Evolutionary conservation across 352 stramenopile genomes (phyloP), one percentile per base, ranked within the genome.

Genomic region (Globisporangium sylvaticum): DNA sequence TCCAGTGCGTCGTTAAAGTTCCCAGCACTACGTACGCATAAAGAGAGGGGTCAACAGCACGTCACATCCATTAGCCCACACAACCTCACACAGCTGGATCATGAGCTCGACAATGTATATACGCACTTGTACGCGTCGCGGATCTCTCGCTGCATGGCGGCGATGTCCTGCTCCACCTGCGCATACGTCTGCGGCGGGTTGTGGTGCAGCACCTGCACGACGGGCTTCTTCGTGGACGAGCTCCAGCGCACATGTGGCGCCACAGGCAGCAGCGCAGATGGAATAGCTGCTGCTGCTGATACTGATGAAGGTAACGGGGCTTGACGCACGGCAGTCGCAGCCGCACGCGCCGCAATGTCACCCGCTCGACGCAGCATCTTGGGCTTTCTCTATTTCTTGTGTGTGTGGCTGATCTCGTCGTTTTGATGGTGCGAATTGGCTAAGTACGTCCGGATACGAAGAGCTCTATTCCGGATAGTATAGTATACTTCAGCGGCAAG

Each of bases 81-180:
- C 14, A 66, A 32, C 1, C n/a, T n/a, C n/a, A n/a, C n/a, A n/a
- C n/a, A n/a, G n/a, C n/a, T n/a, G n/a, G n/a, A n/a, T n/a, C n/a
- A n/a, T n/a, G n/a, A n/a, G n/a, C n/a, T n/a, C n/a, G n/a, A n/a
- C n/a, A n/a, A 22, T 34, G 24, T 39, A 37, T 9, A 57, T 5
- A 83, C 75, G 61, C 62, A 93, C 85, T 84, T 91, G 73, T 94
- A 94, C 1, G 81, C 81, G 37, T 92, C 83, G 52, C 87, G 87
- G 66, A 95, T 93, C 72, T 89, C 83, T 55, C 85, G 83, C 69
- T 95, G 87, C 79, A 95, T 85, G 53, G 50, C 74, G 14, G 87
- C 87, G 62, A 95, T 93, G 65, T 95, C 81, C 67, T 91, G 75
- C 70, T 95, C 87, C 59, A 86, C 72, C 61, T 92, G 71, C 44